Evolutionary conservation across 1,284 basidiomycete species (phyloP), one percentile per base, ranked within the genome.

Genomic region (Ustilago lituana): DNA sequence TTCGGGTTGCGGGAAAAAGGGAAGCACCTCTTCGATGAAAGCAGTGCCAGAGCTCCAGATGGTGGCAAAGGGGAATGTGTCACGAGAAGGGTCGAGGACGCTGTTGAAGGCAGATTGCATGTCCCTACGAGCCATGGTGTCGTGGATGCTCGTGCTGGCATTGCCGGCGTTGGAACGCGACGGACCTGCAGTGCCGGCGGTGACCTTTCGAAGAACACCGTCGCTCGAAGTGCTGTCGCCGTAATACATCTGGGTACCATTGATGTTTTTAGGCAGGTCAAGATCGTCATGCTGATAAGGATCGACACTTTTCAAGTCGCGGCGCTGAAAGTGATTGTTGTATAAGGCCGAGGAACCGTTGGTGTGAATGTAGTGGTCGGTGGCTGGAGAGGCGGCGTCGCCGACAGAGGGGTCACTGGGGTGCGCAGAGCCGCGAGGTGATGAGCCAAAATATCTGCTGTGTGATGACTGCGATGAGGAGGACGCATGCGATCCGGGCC

Each of bases 31-130:
- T 8, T 70, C 61, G 62, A 64, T 57, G 35, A 70, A 70, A 2
- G 55, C 64, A 2, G 57, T 61, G n/a, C 64, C 64, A 8, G 64
- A 67, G 38, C 45, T 46, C 68, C 68, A 71, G 47, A 66, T 71
- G 15, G 68, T 71, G 14, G 51, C 52, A 36, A 71, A 71, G 11
- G 68, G 68, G 19, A 66, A 71, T 3, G 63, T 59, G n/a, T 67
- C 63, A 26, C 54, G 54, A 23, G 63, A 65, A 6, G 58, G 54
- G 26, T 66, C 54, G 19, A 71, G 63, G 4, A 71, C 48, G 37
- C 54, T 53, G 55, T 58, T 63, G 58, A 71, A 61, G 6, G 68
- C 68, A 15, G 52, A 50, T 43, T 55, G 68, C 43, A 71, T 39
- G 22, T 71, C 63, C 32, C 49, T 39, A 7, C 59, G 46, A 5